Base-by-base conservation (phyloP, 352 stramenopile species). In the Elongisporangium anandrum region DNA sequence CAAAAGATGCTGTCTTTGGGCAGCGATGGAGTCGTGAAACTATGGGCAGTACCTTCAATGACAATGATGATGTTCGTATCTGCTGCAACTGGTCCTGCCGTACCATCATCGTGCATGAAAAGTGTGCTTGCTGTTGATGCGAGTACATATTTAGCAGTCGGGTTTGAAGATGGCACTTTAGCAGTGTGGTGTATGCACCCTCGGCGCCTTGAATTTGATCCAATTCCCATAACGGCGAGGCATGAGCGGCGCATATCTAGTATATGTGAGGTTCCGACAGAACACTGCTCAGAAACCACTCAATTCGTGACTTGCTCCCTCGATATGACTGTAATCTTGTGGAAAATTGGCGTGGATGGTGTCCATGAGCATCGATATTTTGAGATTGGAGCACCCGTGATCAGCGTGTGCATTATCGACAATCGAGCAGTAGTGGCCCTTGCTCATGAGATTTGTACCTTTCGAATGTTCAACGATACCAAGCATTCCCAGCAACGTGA, bases 271-370 rank as follows among this genome's bases (percentile, higher is more conserved):
- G 24, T 68, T 16, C 50, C 59, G 4, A 63, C 9, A 9, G 34
- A 64, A 34, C 22, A 54, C 41, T 4, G 7, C 6, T 26, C 23
- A 29, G 51, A 38, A 48, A 26, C 17, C 13, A 56, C 7, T 1
- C 39, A 69, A 13, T 85, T 91, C 48, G 9, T 86, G 6, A 78
- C 65, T 5, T 73, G 70, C 7, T 91, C 81, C 0, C 54, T 88
- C 8, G 81, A 91, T 39, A 88, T 86, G 79, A 88, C 73, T 6
- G 60, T 84, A 3, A 78, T 91, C 52, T 49, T 87, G 0, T 91
- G 81, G 81, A 15, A 55, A 9, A 75, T 87, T 19, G 16, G 23
- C 2, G 59, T 41, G 0, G 57, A 65, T 1, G 53, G 50, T 38
- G 71, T 89, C 1, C 55, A 81, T 1, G 81, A 89, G 53, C 61